These are phyloP conservation scores for Aspergillus sp. DNA, from an alignment of 2,329 filamentous ascomycete genomes.

Conservation along the genomic window DNA sequence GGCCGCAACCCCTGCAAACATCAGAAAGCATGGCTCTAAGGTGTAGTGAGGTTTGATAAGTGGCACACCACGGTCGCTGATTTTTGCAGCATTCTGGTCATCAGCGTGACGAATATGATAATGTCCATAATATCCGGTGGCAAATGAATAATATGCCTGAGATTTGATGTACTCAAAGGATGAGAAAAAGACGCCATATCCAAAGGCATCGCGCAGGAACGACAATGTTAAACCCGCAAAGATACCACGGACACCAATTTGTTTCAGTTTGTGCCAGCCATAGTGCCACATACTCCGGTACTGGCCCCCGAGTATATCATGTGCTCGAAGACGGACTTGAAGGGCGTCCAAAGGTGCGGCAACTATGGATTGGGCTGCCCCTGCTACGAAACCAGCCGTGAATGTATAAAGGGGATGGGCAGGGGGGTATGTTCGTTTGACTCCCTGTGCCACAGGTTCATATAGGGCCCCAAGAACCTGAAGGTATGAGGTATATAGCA, in stretches of 20 bases:
- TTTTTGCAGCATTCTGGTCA: slow-evolving; percentile 25
- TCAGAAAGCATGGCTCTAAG: slow-evolving; percentile 61
- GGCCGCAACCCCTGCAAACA: slow-evolving; percentile 59
- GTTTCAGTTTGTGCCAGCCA: slow-evolving; percentile 55
- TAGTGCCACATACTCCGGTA: slow-evolving; percentile 67
- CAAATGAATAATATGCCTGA: slow-evolving; percentile 61
- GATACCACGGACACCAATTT: slow-evolving; percentile 61
- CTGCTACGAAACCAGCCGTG: slow-evolving; percentile 59
- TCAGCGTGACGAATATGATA: slow-evolving; percentile 29
- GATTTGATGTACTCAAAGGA: slow-evolving; percentile 64
- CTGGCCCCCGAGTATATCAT: slow-evolving; percentile 58
- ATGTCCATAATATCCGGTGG: slow-evolving; percentile 58
- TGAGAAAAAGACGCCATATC: slow-evolving; percentile 62
- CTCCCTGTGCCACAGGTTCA: slow-evolving; percentile 56
- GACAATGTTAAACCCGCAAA: slow-evolving; percentile 64
- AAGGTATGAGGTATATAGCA: slow-evolving; percentile 64
- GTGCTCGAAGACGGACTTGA: slow-evolving; percentile 60
- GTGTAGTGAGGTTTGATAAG: slow-evolving; percentile 63
- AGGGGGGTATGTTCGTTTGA: slow-evolving; percentile 61
- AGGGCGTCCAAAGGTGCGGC: slow-evolving; percentile 65
- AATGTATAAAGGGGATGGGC: slow-evolving; percentile 55
- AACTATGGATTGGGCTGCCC: slow-evolving; percentile 59
- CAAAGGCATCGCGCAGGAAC: slow-evolving; percentile 60
- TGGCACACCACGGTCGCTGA: slow-evolving; percentile 35
- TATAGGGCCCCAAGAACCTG: slow-evolving; percentile 59